Conservation (phyloP, 1,139 yeast genomes). For the Nakaseomyces nivariensis region DNA sequence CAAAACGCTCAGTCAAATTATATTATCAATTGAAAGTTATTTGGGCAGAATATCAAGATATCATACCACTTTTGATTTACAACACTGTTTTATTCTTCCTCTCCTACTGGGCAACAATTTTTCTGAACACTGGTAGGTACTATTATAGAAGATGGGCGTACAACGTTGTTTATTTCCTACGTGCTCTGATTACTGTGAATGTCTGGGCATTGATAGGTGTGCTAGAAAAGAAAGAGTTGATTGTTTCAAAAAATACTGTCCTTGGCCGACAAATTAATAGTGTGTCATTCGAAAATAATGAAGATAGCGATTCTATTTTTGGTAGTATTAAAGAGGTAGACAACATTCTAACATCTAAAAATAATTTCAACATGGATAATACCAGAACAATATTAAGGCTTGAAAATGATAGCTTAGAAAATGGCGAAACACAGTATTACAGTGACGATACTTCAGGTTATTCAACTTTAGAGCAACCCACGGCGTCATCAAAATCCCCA, state of each 20-base stretch:
- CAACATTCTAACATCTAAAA: neutral
- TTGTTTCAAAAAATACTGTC: conserved; percentile 21
- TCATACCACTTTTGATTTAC: conserved; percentile 20
- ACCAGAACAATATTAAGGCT: neutral
- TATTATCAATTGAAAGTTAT: conserved; percentile 9
- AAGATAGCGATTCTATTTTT: conserved; percentile 14
- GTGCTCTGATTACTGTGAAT: conserved; percentile 24
- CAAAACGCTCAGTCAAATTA: neutral
- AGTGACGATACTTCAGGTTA: neutral
- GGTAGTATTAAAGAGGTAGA: conserved; percentile 8
- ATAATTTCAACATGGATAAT: neutral
- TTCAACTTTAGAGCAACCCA: conserved; percentile 7
- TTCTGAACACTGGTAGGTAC: conserved; percentile 8
- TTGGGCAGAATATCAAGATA: conserved; percentile 23
- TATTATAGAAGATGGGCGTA: conserved; percentile 18
- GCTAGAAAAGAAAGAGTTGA: conserved; percentile 22
- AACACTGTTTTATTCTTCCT: conserved; percentile 14
- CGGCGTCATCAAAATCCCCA: conserved; percentile 11
- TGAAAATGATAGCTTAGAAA: neutral
- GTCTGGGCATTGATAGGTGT: conserved; percentile 28
- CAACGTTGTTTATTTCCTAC: conserved; percentile 17
- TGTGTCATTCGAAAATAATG: conserved; percentile 7
- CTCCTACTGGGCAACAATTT: conserved; percentile 14
- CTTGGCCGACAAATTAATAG: conserved; percentile 26
- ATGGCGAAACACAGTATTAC: neutral